Percentiles rank a stretch among this genome's conserved stretches.
Conservation (phyloP, 768 basidiomycete species). For the Pleurotus tuber-regium region DNA sequence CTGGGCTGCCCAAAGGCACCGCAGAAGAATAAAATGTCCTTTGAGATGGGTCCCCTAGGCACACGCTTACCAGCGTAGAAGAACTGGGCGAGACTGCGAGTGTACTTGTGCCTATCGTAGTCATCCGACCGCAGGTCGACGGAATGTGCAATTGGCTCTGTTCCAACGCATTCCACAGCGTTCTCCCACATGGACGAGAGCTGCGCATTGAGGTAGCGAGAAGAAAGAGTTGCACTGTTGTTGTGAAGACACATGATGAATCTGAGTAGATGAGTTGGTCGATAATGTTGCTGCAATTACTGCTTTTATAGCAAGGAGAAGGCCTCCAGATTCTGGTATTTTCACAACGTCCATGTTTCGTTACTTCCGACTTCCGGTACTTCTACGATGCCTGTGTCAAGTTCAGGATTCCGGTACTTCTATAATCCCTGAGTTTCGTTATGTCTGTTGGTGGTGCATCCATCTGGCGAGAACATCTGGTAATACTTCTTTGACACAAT, state of each 20-base stretch:
- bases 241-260: not conserved
- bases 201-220: constrained; percentile 15
- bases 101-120: constrained; percentile 9
- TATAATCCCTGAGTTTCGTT: too few species aligned
- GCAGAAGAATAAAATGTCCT: constrained; percentile 17
- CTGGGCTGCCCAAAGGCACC: constrained; percentile 17
- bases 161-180: constrained; percentile 12
- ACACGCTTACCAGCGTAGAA: constrained; percentile 11
- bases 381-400: too few species aligned
- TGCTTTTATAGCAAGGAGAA: too few species aligned
- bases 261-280: too few species aligned
- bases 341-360: too few species aligned
- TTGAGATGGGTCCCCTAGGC: constrained; percentile 11
- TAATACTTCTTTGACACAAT: too few species aligned
- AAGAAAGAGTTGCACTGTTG: constrained; percentile 10
- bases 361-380: too few species aligned
- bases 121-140: not conserved
- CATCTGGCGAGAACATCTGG: too few species aligned
- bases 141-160: constrained; percentile 4
- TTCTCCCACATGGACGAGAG: constrained; percentile 15
- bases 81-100: constrained; percentile 13
- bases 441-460: too few species aligned
- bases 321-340: too few species aligned
- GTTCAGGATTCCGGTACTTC: too few species aligned
- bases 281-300: too few species aligned